Conservation (phyloP, 2,329 filamentous ascomycete genomes). For the Zopfia rhizophila region DNA sequence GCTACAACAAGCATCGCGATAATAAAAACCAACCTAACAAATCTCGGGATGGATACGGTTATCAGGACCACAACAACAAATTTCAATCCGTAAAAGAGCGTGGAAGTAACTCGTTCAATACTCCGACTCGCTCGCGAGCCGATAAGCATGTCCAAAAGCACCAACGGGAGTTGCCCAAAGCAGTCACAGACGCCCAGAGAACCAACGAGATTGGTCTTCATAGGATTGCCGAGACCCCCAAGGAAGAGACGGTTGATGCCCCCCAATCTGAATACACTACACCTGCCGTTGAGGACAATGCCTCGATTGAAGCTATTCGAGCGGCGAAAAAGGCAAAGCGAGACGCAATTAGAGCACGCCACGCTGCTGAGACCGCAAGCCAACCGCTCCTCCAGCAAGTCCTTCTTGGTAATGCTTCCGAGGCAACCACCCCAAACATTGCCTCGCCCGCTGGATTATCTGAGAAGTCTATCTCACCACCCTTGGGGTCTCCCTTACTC, state of each 20-base stretch:
- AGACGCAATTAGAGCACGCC: conserved; percentile 40
- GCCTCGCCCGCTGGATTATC: conserved; percentile 48
- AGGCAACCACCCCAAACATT: conserved; percentile 65
- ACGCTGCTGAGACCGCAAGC: conserved; percentile 53
- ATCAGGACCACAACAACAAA: too few species aligned
- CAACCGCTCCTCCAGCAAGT: conserved; percentile 81
- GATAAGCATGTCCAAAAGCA: too few species aligned
- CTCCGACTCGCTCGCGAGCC: too few species aligned
- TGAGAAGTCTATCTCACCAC: conserved; percentile 48
- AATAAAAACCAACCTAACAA: too few species aligned
- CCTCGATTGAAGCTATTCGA: conserved; percentile 40
- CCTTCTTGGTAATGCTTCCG: conserved; percentile 69
- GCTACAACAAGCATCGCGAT: too few species aligned
- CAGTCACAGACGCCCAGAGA: neutral
- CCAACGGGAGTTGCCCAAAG: neutral
- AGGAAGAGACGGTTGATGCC: conserved; percentile 25
- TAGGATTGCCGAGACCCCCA: neutral
- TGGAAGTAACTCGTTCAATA: too few species aligned
- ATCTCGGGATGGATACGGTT: too few species aligned
- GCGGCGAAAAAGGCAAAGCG: conserved; percentile 47
- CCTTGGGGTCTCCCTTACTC: conserved; percentile 49
- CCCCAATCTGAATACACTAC: conserved; percentile 29
- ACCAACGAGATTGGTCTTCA: neutral
- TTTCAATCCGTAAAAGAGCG: too few species aligned
- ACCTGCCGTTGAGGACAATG: conserved; percentile 34